Base-by-base conservation (phyloP, 768 basidiomycete genomes). In the Suillus subluteus region DNA sequence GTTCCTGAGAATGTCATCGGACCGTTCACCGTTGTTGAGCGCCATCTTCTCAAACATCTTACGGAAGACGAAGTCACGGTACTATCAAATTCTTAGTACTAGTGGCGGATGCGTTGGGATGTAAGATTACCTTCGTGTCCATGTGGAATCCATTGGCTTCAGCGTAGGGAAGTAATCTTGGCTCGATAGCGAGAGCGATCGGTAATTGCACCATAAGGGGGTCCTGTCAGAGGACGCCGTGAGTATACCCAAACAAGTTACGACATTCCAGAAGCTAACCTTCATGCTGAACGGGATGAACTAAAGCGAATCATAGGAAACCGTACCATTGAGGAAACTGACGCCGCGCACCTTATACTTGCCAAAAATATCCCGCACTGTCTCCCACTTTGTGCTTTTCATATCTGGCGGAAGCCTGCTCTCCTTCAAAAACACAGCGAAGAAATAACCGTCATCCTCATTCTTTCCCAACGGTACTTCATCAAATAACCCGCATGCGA, bases 41-140 rank as follows among this genome's bases (percentile, higher is more conserved):
- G 78, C 66, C 69, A 76, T 75, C 68, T 87, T 86, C 75, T 92
- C 90, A 69, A 93, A 93, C 86, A 93, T 92, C 75, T 92, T 92
- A 58, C 92, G 89, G 74, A 94, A 92, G n/a, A 94, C 88, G 71
- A 92, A 94, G 73, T 93, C 88, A 56, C 91, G 90, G 75, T 93
- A 91, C 91, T 93, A 67, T 41, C 4, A 13, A 66, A 41, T 37
- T 68, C 63, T 26, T 64, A 56, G 63, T 63, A 40, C 37, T 67
- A 41, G 37, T 62, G 54, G 35, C 23, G 13, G 38, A 54, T 50
- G 54, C 64, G 21, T n/a, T 13, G 46, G 61, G 50, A 58, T 6
- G 64, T 65, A 56, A 67, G 61, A 65, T 58, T 76, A 88, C 91
- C 82, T 91, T 91, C 74, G 84, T 84, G 72, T 94, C 91, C 90